Evolutionary conservation across 176 grass and related monocot species (phyloP).

Genomic region (Stipa capillata): DNA sequence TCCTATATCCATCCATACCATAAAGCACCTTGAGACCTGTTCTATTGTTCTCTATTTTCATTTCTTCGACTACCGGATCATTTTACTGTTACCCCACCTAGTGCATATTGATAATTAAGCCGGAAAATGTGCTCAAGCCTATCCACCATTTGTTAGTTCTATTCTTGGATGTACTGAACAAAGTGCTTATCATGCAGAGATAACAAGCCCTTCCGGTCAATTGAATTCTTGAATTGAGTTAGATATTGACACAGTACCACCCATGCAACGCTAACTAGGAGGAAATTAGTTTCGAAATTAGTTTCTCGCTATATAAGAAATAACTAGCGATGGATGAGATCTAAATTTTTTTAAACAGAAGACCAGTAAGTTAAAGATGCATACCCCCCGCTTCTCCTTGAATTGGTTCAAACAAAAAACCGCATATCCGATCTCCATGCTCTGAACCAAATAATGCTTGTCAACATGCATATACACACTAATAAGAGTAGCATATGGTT

Average conservation of each 20-base stretch:
- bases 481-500: neutral
- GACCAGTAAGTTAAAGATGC: slow-evolving; percentile 14
- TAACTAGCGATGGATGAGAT: neutral
- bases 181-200: neutral
- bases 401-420: slow-evolving; percentile 97
- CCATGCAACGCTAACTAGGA: neutral
- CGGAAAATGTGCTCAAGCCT: neutral
- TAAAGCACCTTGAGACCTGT: neutral
- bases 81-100: neutral
- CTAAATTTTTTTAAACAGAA: neutral
- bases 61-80: neutral
- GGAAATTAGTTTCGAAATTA: neutral
- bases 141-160: neutral
- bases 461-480: slow-evolving; percentile 1
- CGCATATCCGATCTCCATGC: slow-evolving; percentile 66
- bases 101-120: neutral
- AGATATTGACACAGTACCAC: neutral
- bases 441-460: slow-evolving; percentile 43
- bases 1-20: neutral
- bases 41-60: neutral
- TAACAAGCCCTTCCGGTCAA: neutral
- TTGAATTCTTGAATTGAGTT: neutral
- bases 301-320: neutral
- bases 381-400: slow-evolving; percentile 99
- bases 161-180: neutral